A percentile compares a stretch with the other conserved stretches of the same genome.
Evolutionary conservation across 345 rosid species (phyloP).

Genomic region (Gossypium rotundifolium): DNA sequence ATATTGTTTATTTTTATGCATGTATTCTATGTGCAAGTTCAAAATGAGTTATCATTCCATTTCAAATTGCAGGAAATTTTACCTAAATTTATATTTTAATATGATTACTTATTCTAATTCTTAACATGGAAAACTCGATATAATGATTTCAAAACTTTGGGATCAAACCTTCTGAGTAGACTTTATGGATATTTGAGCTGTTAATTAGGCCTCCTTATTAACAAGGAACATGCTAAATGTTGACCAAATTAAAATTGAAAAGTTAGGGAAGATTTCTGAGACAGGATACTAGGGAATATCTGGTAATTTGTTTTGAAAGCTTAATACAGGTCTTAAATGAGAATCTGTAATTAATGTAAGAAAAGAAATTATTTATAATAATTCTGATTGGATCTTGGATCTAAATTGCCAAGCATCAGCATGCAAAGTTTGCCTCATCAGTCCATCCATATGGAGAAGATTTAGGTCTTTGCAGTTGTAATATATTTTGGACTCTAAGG

Average conservation of each 20-base stretch:
- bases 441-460: not conserved
- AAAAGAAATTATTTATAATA: not conserved
- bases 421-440: not conserved
- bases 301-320: not conserved
- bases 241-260: not conserved
- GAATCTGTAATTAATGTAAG: not conserved
- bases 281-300: not conserved
- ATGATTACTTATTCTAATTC: not conserved
- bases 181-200: not conserved
- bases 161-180: not conserved
- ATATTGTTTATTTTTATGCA: not conserved
- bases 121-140: not conserved
- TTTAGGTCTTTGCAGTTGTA: not conserved
- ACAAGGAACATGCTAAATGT: not conserved
- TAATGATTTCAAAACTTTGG: not conserved
- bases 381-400: not conserved
- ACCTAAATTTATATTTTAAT: not conserved
- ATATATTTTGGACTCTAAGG: not conserved
- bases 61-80: not conserved
- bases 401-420: not conserved
- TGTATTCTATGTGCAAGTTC: not conserved
- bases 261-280: not conserved
- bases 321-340: not conserved
- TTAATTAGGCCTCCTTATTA: not conserved
- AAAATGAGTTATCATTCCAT: not conserved